Evolutionary conservation across 768 basidiomycete species (phyloP), one percentile per base, ranked within the genome.

Genomic region (Auricularia sp.): DNA sequence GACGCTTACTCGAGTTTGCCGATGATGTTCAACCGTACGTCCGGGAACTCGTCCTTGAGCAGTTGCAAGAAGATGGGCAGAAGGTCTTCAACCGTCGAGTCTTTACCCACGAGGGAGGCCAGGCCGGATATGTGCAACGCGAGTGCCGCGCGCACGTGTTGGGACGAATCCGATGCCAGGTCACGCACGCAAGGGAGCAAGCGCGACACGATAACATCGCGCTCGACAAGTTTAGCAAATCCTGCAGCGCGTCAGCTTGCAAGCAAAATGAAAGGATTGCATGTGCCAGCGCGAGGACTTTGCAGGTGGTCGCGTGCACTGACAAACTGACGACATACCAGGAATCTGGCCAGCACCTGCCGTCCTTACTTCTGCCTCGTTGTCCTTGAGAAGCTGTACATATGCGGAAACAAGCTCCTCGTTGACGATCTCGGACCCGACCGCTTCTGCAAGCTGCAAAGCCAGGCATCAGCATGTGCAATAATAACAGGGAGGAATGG

Each of bases 31-130:
- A 98, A 77, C 68, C 97, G 83, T 61, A 99, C 97, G 71, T 99
- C 97, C 3, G 95, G 93, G 80, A 98, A 98, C 72, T 99, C 97
- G 71, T 99, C 97, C 78, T 98, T 99, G 63, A 99, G 80, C 56
- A 99, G 82, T 71, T 94, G 94, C 58, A 99, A 82, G 85, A 98
- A 99, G 24, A 98, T 81, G 13, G 95, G 97, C 18, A 98, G 82
- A n/a, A 98, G 83, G 73, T 99, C 88, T 74, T 99, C 95, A 71
- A 95, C 90, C 10, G 97, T 99, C 2, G 94, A 83, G 64, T 95
- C 93, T 68, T 90, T 91, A 70, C 92, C 94, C 21, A 98, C 84
- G 45, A 98, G 81, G 59, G 97, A 96, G 3, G 96, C 95, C 62
- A 99, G 85, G 24, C 97, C 97, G 68, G 89, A 94, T 71, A 99